Conservation (phyloP, 2,329 filamentous ascomycete species). For the Orbilia quercus region DNA sequence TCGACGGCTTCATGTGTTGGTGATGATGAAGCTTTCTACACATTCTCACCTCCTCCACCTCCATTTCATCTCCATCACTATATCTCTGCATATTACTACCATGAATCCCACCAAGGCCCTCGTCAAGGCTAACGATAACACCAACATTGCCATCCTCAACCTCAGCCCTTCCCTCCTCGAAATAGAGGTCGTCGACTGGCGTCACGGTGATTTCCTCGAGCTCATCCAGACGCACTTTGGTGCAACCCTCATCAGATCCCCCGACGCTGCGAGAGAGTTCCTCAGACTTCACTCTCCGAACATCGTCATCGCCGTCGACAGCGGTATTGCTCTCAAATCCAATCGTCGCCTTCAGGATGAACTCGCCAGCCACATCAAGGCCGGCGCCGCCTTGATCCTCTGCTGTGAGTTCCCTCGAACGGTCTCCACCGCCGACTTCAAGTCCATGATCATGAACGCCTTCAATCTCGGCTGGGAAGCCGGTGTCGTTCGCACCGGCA, state of each 20-base stretch:
- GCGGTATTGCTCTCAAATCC: slow-evolving; percentile 13
- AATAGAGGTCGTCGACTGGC: neutral
- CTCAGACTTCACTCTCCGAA: slow-evolving; percentile 14
- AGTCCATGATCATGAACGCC: slow-evolving; percentile 28
- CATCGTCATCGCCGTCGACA: slow-evolving; percentile 34
- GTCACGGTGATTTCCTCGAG: slow-evolving; percentile 25
- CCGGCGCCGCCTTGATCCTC: slow-evolving; percentile 32
- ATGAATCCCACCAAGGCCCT: no score
- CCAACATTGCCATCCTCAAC: slow-evolving; percentile 25
- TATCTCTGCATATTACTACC: no score
- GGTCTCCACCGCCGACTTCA: slow-evolving; percentile 22
- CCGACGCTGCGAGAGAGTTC: slow-evolving; percentile 2
- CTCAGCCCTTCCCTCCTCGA: slow-evolving; percentile 8
- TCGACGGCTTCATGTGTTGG: no score
- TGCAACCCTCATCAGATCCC: neutral
- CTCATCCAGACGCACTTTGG: slow-evolving; percentile 7
- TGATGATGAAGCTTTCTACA: no score
- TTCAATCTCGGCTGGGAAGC: slow-evolving; percentile 39
- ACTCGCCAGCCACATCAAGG: slow-evolving; percentile 16
- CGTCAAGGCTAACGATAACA: neutral
- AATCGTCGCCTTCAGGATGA: slow-evolving; percentile 36
- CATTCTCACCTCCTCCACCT: neutral
- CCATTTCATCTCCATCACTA: neutral
- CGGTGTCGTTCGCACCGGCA: slow-evolving; percentile 12
- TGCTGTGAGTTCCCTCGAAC: slow-evolving; percentile 37